phyloP scores from a whole-genome alignment of 176 grass and related monocot species.

The Avena eriantha region DNA sequence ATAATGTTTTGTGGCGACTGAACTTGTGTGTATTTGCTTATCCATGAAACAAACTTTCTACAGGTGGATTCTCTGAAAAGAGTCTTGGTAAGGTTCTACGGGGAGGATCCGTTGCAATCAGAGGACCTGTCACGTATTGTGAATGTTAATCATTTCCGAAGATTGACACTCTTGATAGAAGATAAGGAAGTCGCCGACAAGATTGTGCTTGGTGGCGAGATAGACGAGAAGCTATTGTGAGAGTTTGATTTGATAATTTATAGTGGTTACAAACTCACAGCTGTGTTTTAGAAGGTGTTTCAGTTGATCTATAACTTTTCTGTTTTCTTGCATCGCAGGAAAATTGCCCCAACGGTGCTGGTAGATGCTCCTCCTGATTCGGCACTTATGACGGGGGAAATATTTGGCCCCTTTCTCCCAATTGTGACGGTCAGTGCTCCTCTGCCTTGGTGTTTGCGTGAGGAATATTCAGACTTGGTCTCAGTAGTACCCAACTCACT shows the following conservation, averaged over 20 bases:
- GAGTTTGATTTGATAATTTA: slow-evolving; percentile 23
- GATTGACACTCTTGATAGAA: slow-evolving; percentile 67
- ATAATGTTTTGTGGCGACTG: not conserved
- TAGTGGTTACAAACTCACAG: not conserved
- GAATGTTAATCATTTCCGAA: slow-evolving; percentile 67
- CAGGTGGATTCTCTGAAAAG: slow-evolving; percentile 75
- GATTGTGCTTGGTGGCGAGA: slow-evolving; percentile 73
- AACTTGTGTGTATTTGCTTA: not conserved
- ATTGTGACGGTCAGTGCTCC: slow-evolving; percentile 73
- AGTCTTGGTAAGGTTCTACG: slow-evolving; percentile 78
- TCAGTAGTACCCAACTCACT: not conserved
- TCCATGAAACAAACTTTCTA: slow-evolving; percentile 36
- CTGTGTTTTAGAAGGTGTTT: not conserved
- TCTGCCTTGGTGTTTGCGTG: not conserved
- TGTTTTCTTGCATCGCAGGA: slow-evolving; percentile 55
- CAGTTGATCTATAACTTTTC: not conserved
- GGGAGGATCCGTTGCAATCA: slow-evolving; percentile 75
- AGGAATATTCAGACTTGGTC: not conserved
- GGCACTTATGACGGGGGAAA: slow-evolving; percentile 67
- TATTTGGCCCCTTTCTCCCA: slow-evolving; percentile 88
- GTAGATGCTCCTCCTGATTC: slow-evolving; percentile 80
- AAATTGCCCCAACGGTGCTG: slow-evolving; percentile 77
- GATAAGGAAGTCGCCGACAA: slow-evolving; percentile 67
- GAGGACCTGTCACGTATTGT: slow-evolving; percentile 83
- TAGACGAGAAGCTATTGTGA: slow-evolving; percentile 76